These are phyloP conservation scores for Pyrenochaeta sp. DNA, from an alignment of 2,329 filamentous ascomycete species.

Conservation along the genomic window DNA sequence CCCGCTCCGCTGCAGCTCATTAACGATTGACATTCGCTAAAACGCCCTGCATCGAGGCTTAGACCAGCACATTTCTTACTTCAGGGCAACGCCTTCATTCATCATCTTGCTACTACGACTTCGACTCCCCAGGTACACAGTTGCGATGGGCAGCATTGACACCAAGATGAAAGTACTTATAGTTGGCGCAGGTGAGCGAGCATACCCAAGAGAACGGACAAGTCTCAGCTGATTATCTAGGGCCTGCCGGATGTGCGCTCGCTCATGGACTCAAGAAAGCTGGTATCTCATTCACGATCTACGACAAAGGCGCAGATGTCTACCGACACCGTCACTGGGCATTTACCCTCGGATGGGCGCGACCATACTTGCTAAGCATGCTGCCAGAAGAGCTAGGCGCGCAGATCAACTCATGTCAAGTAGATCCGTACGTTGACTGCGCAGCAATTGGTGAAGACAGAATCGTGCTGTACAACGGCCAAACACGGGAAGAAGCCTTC, in stretches of 20 bases:
- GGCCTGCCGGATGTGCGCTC: conserved; percentile 52
- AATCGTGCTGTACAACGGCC: conserved; percentile 45
- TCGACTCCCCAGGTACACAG: neutral
- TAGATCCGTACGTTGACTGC: conserved; percentile 44
- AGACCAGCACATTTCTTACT: neutral
- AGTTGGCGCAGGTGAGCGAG: conserved; percentile 32
- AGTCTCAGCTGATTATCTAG: conserved; percentile 27
- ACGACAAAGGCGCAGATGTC: conserved; percentile 40
- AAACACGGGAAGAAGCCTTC: conserved; percentile 45
- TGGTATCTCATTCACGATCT: conserved; percentile 36
- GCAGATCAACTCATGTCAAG: conserved; percentile 40
- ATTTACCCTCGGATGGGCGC: conserved; percentile 49
- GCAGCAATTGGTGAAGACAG: conserved; percentile 39
- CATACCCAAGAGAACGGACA: neutral
- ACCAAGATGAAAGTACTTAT: conserved; percentile 32
- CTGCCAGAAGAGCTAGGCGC: conserved; percentile 37
- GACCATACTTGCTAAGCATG: conserved; percentile 40
- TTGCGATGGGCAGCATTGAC: conserved; percentile 1
- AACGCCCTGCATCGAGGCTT: conserved; percentile 4
- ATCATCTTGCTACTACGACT: neutral
- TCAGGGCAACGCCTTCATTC: neutral
- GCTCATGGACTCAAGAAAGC: conserved; percentile 54
- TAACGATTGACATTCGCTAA: conserved; percentile 6
- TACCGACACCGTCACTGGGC: conserved; percentile 47
- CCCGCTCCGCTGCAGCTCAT: conserved; percentile 14